A percentile compares a stretch with the other conserved stretches of the same genome.
Conservation (phyloP, 2,329 filamentous ascomycete species). For the Pyrenochaeta sp. region DNA sequence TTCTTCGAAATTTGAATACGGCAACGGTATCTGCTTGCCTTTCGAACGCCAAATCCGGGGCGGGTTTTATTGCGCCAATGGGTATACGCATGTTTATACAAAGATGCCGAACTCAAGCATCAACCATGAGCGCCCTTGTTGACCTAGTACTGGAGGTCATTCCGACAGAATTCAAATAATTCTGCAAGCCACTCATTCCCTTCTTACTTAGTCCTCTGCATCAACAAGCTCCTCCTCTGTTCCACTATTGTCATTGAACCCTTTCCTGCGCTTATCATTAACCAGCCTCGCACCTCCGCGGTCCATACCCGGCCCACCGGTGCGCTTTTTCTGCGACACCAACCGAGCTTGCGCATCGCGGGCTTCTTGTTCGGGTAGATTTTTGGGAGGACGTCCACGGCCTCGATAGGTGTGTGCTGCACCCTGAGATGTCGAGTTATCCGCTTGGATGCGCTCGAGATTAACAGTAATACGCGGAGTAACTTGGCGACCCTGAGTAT, state of each 20-base stretch:
- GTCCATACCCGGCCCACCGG: conserved; percentile 63
- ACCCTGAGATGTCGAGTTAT: conserved; percentile 2
- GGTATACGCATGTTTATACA: conserved; percentile 17
- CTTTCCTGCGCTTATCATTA: conserved; percentile 59
- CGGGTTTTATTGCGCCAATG: conserved; percentile 1
- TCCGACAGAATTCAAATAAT: not conserved
- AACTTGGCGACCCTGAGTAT: conserved; percentile 56
- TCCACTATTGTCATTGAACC: conserved; percentile 61
- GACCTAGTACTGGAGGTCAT: not conserved
- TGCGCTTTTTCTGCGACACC: conserved; percentile 58
- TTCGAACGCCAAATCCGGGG: not conserved
- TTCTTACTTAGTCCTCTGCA: conserved; percentile 29
- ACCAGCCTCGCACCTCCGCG: conserved; percentile 62
- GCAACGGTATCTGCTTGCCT: not conserved
- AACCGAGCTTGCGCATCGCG: conserved; percentile 56
- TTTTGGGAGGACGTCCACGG: conserved; percentile 43
- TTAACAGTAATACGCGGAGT: conserved; percentile 54
- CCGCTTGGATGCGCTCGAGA: conserved; percentile 17
- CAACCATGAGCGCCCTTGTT: not conserved
- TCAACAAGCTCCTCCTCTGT: conserved; percentile 56
- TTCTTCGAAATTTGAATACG: not conserved
- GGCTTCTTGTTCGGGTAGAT: conserved; percentile 55
- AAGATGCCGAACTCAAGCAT: not conserved
- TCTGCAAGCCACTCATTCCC: not conserved
- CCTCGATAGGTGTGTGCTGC: conserved; percentile 37